Evolutionary conservation across 352 stramenopile species (phyloP).

Genomic region (Elongisporangium undulatum): DNA sequence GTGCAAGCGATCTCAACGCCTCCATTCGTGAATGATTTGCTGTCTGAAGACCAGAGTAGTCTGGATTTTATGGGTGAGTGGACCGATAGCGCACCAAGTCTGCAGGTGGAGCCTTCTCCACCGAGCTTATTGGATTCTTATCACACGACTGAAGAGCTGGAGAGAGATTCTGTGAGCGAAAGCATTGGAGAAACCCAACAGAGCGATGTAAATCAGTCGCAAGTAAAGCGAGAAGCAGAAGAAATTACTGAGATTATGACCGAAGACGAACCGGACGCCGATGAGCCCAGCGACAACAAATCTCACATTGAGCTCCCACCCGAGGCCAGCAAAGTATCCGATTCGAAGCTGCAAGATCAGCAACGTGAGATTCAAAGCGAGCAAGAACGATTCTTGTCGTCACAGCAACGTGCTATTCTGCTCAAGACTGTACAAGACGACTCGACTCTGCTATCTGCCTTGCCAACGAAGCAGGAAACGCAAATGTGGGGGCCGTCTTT

Average conservation of each 20-base stretch:
- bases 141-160: neutral
- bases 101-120: neutral
- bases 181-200: neutral
- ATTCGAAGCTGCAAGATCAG: neutral
- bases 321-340: neutral
- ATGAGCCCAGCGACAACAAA: neutral
- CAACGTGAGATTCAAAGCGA: neutral
- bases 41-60: neutral
- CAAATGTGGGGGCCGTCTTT: constrained; percentile 56
- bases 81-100: neutral
- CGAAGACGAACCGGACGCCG: neutral
- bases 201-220: neutral
- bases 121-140: neutral
- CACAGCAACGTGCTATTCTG: neutral
- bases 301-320: neutral
- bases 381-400: neutral
- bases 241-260: neutral
- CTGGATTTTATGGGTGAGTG: neutral
- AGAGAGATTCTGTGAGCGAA: neutral
- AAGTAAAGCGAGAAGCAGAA: neutral
- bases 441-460: neutral
- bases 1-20: neutral
- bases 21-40: neutral
- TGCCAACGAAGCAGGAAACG: neutral
- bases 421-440: neutral